Conservation (phyloP, 176 grass and related monocot species). For the Avena atlantica region DNA sequence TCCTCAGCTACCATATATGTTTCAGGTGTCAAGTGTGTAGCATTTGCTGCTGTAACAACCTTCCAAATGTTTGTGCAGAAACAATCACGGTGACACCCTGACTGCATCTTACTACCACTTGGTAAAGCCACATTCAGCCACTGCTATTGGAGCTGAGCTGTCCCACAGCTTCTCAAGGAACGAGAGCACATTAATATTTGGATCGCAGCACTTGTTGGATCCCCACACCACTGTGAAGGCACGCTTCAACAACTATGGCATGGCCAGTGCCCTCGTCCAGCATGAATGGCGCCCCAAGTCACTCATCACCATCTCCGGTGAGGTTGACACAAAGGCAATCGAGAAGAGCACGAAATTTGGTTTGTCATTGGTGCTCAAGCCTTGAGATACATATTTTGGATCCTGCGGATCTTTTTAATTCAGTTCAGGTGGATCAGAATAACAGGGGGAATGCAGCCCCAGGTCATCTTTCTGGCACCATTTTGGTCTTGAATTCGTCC, state of each 20-base stretch:
- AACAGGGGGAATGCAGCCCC: slow-evolving; percentile 37
- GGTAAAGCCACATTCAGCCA: slow-evolving; percentile 54
- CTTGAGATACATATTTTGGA: slow-evolving; percentile 47
- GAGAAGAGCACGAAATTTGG: slow-evolving; percentile 71
- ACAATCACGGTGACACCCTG: slow-evolving; percentile 76
- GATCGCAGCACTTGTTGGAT: slow-evolving; percentile 63
- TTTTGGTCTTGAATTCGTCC: slow-evolving; percentile 44
- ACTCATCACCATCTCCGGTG: slow-evolving; percentile 63
- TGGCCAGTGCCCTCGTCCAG: slow-evolving; percentile 74
- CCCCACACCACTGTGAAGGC: slow-evolving; percentile 67
- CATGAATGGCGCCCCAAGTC: slow-evolving; percentile 74
- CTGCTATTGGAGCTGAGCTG: slow-evolving; percentile 74
- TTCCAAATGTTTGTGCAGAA: slow-evolving; percentile 53
- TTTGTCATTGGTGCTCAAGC: slow-evolving; percentile 66
- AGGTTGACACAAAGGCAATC: slow-evolving; percentile 70
- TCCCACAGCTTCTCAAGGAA: slow-evolving; percentile 74
- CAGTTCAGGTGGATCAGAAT: slow-evolving; percentile 48
- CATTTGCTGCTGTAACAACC: slow-evolving; percentile 25
- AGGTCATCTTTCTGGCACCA: slow-evolving; percentile 20
- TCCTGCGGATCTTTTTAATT: background rate
- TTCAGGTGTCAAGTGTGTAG: background rate
- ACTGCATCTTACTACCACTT: slow-evolving; percentile 77
- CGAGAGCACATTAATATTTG: slow-evolving; percentile 70
- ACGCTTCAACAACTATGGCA: slow-evolving; percentile 88
- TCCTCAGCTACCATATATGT: background rate